phyloP scores from a whole-genome alignment of 2,329 filamentous ascomycete species.

The Verticillium albo-atrum region DNA sequence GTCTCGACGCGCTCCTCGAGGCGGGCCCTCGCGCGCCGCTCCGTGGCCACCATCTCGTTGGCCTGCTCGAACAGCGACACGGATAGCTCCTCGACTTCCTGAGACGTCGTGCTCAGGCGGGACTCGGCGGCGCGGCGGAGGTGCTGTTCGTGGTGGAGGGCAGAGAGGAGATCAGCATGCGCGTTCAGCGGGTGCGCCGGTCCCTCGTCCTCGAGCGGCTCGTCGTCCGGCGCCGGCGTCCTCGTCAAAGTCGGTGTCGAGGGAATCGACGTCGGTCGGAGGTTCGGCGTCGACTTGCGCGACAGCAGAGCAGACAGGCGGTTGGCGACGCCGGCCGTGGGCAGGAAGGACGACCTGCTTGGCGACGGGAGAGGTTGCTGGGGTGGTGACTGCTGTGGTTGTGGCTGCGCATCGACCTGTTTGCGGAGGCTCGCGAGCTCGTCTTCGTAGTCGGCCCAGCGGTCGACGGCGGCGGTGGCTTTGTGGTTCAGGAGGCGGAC shows the following conservation, averaged over 20 bases:
- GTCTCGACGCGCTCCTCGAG: slow-evolving; percentile 67
- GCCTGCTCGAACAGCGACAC: slow-evolving; percentile 75
- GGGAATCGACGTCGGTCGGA: slow-evolving; percentile 16
- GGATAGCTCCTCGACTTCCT: slow-evolving; percentile 75
- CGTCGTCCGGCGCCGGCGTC: not conserved
- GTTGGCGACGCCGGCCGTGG: slow-evolving; percentile 32
- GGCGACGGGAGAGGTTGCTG: slow-evolving; percentile 22
- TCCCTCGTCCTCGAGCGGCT: not conserved
- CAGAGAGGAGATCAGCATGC: slow-evolving; percentile 49
- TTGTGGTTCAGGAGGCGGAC: slow-evolving; percentile 67
- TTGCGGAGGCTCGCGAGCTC: slow-evolving; percentile 60
- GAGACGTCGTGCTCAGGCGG: slow-evolving; percentile 59
- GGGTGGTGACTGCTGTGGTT: slow-evolving; percentile 8
- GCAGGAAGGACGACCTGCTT: slow-evolving; percentile 39
- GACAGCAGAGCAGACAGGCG: slow-evolving; percentile 42
- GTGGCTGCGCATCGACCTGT: slow-evolving; percentile 15
- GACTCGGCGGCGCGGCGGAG: slow-evolving; percentile 67
- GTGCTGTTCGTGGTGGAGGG: slow-evolving; percentile 61
- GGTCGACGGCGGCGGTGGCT: slow-evolving; percentile 58
- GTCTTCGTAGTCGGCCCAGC: slow-evolving; percentile 77
- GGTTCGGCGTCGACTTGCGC: slow-evolving; percentile 41
- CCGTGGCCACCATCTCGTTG: slow-evolving; percentile 81
- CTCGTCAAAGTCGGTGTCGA: slow-evolving; percentile 6
- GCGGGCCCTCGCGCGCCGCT: slow-evolving; percentile 65
- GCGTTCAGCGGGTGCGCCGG: slow-evolving; percentile 1